These are phyloP conservation scores for Cardamine resedifolia DNA, from an alignment of 345 rosid genomes.

Conservation along the genomic window DNA sequence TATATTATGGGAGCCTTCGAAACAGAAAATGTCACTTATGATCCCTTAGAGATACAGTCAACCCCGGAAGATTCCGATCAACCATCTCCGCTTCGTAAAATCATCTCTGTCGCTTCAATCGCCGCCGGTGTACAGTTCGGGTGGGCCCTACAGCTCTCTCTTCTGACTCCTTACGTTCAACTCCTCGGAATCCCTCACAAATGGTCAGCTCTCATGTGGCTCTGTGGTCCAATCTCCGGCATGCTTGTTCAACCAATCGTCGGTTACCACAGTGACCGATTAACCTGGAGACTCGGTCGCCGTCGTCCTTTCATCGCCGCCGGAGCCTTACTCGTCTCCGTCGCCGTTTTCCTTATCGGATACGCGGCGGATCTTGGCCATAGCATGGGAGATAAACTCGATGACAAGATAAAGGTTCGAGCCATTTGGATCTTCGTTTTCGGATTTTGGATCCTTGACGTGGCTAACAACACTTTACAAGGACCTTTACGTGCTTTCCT, in stretches of 20 bases:
- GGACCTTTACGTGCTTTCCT: conserved; percentile 87
- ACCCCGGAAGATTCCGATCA: neutral
- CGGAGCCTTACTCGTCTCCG: conserved; percentile 55
- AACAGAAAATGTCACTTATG: too few relatives aligned
- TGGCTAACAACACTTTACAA: conserved; percentile 88
- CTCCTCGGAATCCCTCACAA: conserved; percentile 75
- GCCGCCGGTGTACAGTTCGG: conserved; percentile 88
- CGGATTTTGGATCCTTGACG: conserved; percentile 95
- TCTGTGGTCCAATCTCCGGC: conserved; percentile 87
- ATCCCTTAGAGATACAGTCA: neutral
- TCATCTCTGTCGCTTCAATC: conserved; percentile 57
- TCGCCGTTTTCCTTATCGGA: conserved; percentile 74
- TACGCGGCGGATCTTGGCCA: conserved; percentile 76
- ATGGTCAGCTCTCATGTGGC: conserved; percentile 86
- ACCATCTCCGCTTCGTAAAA: conserved; percentile 42
- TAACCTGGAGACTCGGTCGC: conserved; percentile 70
- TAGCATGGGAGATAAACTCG: conserved; percentile 50
- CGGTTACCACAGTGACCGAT: conserved; percentile 78
- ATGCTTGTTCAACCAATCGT: conserved; percentile 78
- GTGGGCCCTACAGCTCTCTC: conserved; percentile 83
- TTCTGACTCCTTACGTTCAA: conserved; percentile 78
- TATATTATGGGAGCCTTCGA: neutral
- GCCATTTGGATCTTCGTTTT: conserved; percentile 61
- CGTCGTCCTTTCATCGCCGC: conserved; percentile 79
- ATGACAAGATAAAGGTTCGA: conserved; percentile 37